Evolutionary conservation across 2,329 filamentous ascomycete genomes (phyloP), one percentile per base, ranked within the genome.

Genomic region (Exophiala sideris): DNA sequence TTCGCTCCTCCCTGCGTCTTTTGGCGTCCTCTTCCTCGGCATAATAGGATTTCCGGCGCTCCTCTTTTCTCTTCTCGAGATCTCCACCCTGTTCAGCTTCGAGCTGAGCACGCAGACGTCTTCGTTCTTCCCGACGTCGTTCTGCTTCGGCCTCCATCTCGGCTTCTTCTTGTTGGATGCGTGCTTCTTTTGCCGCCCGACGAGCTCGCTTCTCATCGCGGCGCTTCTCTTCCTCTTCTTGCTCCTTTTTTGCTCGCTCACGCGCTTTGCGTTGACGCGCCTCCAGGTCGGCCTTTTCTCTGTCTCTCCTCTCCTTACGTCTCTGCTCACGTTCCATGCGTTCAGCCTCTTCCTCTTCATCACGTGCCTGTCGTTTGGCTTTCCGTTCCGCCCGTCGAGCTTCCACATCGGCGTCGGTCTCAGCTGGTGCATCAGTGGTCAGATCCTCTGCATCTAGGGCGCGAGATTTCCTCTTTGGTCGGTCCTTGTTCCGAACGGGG

Each of bases 361-460:
- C 71, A 14, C 71, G 68, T 42, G 67, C 66, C 57, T 74, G 62
- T 61, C 78, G 79, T 48, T 76, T 79, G 1, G 82, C 78, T 52
- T 79, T 80, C n/a, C 85, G 82, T 52, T 83, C 83, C 29, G 81
- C 82, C 41, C 79, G 79, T 45, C 83, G 79, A 18, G 80, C 82
- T 66, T 88, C 86, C 21, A 77, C 74, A 10, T 85, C 82, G 29
- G 77, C 74, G 12, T 84, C 82, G 2, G 79, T 73, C 49, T 75
- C 75, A 20, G 62, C 69, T 36, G 76, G 75, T 24, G 78, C 79
- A 11, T 74, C 72, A 2, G 71, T 71, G 3, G 66, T 67, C 46
- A 73, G 68, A 2, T 68, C 77, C 36, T 82, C 81, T 38, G 68
- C 72, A 53, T 76, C 78, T 6, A 71, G 74, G 36, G 80, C 82